Percentiles rank a stretch among this genome's conserved stretches.
These are phyloP conservation scores for Termitomyces heimii DNA, from an alignment of 768 basidiomycete genomes.

Conservation along the genomic window DNA sequence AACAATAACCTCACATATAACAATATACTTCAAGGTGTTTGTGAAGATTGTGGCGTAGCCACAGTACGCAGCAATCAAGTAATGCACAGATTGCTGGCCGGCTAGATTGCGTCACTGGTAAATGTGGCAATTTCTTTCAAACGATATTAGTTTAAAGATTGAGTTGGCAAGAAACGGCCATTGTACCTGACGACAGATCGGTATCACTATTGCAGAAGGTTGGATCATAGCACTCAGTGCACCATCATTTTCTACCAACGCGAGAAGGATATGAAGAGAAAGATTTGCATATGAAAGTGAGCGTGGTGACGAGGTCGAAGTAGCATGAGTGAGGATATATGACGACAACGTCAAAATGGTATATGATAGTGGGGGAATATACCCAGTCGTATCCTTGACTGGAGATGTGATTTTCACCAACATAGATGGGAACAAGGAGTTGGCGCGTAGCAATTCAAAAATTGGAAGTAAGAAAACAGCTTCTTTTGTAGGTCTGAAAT, in stretches of 20 bases:
- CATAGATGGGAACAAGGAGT: slow-evolving; percentile 41
- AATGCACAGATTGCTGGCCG: slow-evolving; percentile 50
- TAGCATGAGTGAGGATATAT: slow-evolving; percentile 63
- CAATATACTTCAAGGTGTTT: slow-evolving; percentile 51
- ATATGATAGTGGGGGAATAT: slow-evolving; percentile 30
- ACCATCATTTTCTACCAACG: slow-evolving; percentile 42
- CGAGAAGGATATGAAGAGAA: slow-evolving; percentile 45
- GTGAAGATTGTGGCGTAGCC: slow-evolving; percentile 67
- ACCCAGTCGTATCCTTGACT: slow-evolving; percentile 15
- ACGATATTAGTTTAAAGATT: not conserved
- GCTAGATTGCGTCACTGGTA: slow-evolving; percentile 33
- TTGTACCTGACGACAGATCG: slow-evolving; percentile 58
- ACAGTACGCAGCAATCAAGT: slow-evolving; percentile 64
- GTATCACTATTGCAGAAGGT: slow-evolving; percentile 34
- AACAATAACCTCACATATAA: slow-evolving; percentile 40
- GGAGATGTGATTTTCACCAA: slow-evolving; percentile 31
- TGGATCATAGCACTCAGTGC: slow-evolving; percentile 41
- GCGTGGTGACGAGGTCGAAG: slow-evolving; percentile 51
- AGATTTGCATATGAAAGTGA: slow-evolving; percentile 60
- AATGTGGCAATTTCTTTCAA: slow-evolving; percentile 42
- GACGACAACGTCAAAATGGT: slow-evolving; percentile 55
- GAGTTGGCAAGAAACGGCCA: slow-evolving; percentile 3
- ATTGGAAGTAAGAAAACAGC: slow-evolving; percentile 52
- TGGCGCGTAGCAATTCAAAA: slow-evolving; percentile 54
- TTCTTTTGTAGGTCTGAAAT: slow-evolving; percentile 55